Conservation (phyloP, 2,329 filamentous ascomycete species). For the Corniculantispora saksenae region DNA sequence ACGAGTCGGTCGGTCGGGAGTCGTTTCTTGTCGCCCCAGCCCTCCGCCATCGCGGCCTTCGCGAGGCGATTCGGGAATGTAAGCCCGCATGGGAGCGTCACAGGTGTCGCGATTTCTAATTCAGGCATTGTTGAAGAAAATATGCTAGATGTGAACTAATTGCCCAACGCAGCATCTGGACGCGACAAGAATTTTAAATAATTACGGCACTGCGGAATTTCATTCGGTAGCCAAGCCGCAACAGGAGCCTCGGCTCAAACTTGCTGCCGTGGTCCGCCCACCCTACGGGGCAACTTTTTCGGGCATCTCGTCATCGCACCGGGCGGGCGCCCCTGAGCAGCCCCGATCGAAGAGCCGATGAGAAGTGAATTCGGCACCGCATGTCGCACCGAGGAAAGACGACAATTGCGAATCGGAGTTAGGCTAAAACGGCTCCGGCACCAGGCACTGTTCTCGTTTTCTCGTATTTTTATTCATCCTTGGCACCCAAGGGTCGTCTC, state of each 20-base stretch:
- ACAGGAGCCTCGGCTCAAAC: constrained; percentile 3
- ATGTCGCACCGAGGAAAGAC: neutral
- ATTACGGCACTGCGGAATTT: neutral
- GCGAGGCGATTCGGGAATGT: constrained; percentile 55
- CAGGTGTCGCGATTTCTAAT: constrained; percentile 30
- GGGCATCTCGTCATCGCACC: neutral
- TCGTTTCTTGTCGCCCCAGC: constrained; percentile 40
- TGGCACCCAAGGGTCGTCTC: no score
- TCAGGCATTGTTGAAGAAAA: neutral
- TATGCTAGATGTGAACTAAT: neutral
- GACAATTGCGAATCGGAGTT: no score
- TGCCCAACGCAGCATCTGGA: neutral
- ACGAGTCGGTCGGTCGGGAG: constrained; percentile 45
- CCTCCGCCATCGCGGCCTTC: constrained; percentile 53
- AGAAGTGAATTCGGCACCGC: neutral
- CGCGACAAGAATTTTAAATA: neutral
- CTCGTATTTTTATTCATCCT: no score
- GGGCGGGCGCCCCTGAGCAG: neutral
- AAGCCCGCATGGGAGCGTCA: constrained; percentile 57
- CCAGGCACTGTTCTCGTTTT: no score
- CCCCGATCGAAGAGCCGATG: neutral
- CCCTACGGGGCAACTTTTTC: neutral
- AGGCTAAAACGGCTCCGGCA: no score
- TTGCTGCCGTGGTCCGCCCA: neutral
- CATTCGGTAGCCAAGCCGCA: neutral